Conservation (phyloP, 805 yeast genomes). For the Kodamaea sagamina region DNA sequence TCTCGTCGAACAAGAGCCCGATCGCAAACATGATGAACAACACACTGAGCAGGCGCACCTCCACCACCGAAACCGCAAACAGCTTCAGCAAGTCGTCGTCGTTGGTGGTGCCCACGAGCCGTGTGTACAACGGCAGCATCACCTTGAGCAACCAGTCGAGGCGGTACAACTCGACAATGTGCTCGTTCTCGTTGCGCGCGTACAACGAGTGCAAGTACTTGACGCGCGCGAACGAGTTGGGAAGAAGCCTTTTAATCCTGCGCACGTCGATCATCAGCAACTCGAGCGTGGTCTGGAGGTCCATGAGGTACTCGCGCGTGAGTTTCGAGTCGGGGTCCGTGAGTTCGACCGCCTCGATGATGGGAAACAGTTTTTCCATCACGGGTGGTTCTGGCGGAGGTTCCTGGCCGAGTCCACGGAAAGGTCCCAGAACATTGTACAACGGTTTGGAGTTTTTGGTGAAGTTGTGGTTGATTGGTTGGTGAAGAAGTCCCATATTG, state of each 20-base stretch:
- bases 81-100: constrained; percentile 11
- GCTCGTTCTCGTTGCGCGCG: constrained; percentile 10
- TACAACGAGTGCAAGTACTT: constrained; percentile 9
- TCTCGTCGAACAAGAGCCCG: constrained; percentile 19
- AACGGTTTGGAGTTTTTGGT: too few relatives aligned
- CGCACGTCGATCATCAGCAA: constrained; percentile 13
- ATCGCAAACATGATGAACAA: constrained; percentile 22
- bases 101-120: constrained; percentile 8
- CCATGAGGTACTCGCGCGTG: constrained; percentile 5
- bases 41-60: constrained; percentile 21
- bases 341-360: background rate
- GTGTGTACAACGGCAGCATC: constrained; percentile 10
- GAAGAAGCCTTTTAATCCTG: constrained; percentile 11
- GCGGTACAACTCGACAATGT: constrained; percentile 7
- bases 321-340: constrained; percentile 1
- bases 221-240: constrained; percentile 11
- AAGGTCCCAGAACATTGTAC: too few relatives aligned
- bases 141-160: constrained; percentile 4
- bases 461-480: too few relatives aligned
- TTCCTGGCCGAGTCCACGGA: background rate
- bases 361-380: constrained; percentile 1
- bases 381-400: constrained; percentile 6
- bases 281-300: constrained; percentile 5
- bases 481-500: too few relatives aligned
- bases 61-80: constrained; percentile 12